Evolutionary conservation across 2,329 filamentous ascomycete genomes (phyloP).

Genomic region (Aspergillus ochraceoroseus): DNA sequence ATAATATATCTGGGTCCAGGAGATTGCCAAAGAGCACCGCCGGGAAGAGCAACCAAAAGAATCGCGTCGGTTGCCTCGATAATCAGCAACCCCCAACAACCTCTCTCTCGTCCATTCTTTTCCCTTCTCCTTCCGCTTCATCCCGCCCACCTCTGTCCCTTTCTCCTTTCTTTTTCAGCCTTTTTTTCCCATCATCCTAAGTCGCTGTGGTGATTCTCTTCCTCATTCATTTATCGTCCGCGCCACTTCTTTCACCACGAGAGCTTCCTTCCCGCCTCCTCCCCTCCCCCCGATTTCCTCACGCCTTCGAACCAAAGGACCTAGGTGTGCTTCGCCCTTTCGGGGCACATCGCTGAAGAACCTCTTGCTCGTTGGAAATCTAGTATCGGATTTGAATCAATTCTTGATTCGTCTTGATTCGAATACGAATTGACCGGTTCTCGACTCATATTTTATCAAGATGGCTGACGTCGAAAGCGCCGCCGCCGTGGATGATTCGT

Average conservation of each 20-base stretch:
- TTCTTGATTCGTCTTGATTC: neutral
- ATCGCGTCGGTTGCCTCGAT: conserved; percentile 6
- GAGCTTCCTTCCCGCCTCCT: conserved; percentile 4
- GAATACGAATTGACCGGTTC: neutral
- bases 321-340: conserved; percentile 5
- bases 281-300: conserved; percentile 1
- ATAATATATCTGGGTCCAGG: no score
- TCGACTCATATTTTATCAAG: conserved; percentile 6
- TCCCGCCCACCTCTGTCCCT: conserved; percentile 7
- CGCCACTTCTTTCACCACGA: conserved; percentile 5
- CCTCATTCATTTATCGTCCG: conserved; percentile 3
- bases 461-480: conserved; percentile 37
- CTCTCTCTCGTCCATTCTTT: conserved; percentile 8
- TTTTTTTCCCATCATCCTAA: neutral
- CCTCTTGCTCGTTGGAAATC: neutral
- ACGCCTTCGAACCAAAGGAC: neutral
- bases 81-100: conserved; percentile 5
- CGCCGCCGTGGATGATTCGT: conserved; percentile 34
- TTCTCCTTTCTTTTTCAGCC: neutral
- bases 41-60: neutral
- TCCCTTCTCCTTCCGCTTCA: conserved; percentile 10
- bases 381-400: conserved; percentile 1
- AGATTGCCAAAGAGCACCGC: no score
- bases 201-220: conserved; percentile 1
- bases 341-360: conserved; percentile 3